These are phyloP conservation scores for Karstenula rhodostoma DNA, from an alignment of 2,329 filamentous ascomycete genomes.

Conservation along the genomic window DNA sequence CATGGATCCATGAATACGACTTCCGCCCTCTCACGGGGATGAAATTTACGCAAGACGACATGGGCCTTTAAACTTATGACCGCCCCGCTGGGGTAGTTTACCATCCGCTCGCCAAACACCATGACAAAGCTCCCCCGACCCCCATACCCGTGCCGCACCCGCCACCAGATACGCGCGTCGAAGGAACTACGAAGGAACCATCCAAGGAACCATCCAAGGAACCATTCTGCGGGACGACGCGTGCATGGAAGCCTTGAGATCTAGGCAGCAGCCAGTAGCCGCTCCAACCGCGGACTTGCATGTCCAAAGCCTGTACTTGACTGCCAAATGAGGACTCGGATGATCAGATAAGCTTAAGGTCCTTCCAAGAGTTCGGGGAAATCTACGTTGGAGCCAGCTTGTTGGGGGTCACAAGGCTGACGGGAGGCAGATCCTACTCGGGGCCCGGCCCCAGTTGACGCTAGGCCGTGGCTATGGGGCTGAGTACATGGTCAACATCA, in stretches of 20 bases:
- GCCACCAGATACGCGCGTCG: slow-evolving; percentile 6
- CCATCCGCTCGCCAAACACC: neutral
- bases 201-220: slow-evolving; percentile 3
- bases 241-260: neutral
- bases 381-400: neutral
- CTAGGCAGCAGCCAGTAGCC: slow-evolving; percentile 1
- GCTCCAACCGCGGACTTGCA: neutral
- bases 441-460: neutral
- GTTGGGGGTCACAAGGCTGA: slow-evolving; percentile 6
- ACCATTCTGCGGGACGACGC: neutral
- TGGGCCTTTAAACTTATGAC: neutral
- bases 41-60: neutral
- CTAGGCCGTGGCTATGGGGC: slow-evolving; percentile 5
- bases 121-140: slow-evolving; percentile 1
- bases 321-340: neutral
- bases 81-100: neutral
- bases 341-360: neutral
- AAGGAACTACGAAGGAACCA: neutral
- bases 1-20: neutral
- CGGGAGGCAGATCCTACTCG: slow-evolving; percentile 9
- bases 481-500: neutral
- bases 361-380: neutral
- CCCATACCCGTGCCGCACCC: slow-evolving; percentile 2
- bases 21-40: neutral
- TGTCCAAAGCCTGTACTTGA: neutral